Evolutionary conservation across 2,329 filamentous ascomycete genomes (phyloP).

Genomic region (Trichoderma endophyticum): DNA sequence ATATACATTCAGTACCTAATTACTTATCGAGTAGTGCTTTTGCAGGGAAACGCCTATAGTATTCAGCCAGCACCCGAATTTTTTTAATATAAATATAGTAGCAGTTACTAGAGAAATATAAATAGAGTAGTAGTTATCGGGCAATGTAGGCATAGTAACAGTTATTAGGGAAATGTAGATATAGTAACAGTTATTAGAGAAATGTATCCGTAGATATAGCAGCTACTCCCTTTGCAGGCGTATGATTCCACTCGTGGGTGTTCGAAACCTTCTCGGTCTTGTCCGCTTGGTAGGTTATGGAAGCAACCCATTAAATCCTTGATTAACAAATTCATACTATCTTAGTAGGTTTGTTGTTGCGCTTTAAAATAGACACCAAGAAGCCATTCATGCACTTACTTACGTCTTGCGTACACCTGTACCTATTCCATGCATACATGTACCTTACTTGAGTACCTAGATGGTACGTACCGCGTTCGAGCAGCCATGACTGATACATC

Average conservation of each 20-base stretch:
- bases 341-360: neutral
- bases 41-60: neutral
- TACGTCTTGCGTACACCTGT: neutral
- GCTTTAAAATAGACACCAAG: neutral
- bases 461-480: neutral
- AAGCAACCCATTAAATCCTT: neutral
- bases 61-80: neutral
- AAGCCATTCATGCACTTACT: neutral
- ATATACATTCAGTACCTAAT: neutral
- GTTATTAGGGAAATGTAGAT: too few species aligned
- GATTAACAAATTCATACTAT: neutral
- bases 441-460: too few species aligned
- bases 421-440: neutral
- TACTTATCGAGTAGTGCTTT: neutral
- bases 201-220: too few species aligned
- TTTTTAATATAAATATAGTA: neutral
- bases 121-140: too few species aligned
- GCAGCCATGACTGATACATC: neutral
- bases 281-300: neutral
- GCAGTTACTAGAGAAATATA: neutral
- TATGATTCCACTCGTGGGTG: neutral
- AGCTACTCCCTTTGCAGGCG: too few species aligned
- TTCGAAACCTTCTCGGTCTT: too few species aligned
- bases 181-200: neutral
- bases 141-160: neutral